Evolutionary conservation across 2,329 filamentous ascomycete genomes (phyloP), one percentile per base, ranked within the genome.

Genomic region (Septoria petroselini): DNA sequence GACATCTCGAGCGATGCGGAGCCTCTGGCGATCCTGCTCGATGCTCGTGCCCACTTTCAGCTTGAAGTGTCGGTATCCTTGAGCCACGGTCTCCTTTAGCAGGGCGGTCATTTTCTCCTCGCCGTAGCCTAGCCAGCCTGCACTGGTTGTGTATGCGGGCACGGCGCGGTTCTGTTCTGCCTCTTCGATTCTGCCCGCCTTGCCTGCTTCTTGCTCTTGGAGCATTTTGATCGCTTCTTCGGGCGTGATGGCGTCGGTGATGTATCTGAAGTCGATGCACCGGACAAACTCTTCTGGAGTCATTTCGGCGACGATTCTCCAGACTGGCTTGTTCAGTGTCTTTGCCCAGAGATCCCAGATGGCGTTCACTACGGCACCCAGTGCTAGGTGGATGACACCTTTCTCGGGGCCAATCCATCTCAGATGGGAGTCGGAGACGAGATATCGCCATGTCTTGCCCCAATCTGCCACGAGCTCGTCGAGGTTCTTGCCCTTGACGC

Each of bases 261-360:
- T 94, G 72, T 96, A 95, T 41, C 90, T 80, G 75, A 95, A 96
- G 72, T 95, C 91, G 67, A 96, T 91, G 73, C 90, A 91, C 52
- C 77, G 73, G 43, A 95, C 89, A 43, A 94, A 82, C 73, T 95
- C 85, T 71, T 93, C 86, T 1, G 90, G 88, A 3, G 79, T 84
- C 87, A 95, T 94, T 60, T 95, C 90, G 8, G 86, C 85, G 18
- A 96, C 85, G 55, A 96, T 85, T 52, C 83, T 80, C 91, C 90
- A 95, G 11, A 95, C 88, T 3, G 90, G 91, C 75, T 95, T 95
- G 58, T 80, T 78, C 29, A 93, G 80, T 2, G 79, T 79, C 74
- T 94, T 95, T 47, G 88, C 89, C 90, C 90, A 95, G n/a, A 95
- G 80, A 69, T 95, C 90, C 90, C 90, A 95, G 62, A 95, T 77